phyloP scores from a whole-genome alignment of 768 basidiomycete genomes.

The Grammothele lineata region DNA sequence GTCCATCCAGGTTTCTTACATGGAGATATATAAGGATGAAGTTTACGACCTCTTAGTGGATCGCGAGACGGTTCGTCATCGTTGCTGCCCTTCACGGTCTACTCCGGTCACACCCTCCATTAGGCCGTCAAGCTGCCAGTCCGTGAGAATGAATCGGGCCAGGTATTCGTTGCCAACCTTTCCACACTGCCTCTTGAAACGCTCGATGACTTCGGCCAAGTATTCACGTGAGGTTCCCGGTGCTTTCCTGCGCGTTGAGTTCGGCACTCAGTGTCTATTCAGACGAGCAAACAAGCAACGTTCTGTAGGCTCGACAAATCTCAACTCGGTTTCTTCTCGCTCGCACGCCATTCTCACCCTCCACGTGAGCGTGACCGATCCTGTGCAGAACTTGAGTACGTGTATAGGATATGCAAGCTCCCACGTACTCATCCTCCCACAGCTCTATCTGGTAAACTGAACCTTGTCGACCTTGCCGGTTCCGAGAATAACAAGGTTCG shows the following conservation, averaged over 20 bases:
- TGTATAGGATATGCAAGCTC: neutral
- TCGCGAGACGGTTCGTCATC: constrained; percentile 53
- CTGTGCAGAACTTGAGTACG: constrained; percentile 50
- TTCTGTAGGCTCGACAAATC: constrained; percentile 80
- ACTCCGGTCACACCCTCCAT: neutral
- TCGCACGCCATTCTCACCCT: constrained; percentile 86
- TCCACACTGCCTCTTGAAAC: constrained; percentile 34
- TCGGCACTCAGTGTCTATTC: neutral
- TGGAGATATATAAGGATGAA: constrained; percentile 92
- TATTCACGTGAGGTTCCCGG: constrained; percentile 39
- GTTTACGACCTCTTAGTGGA: constrained; percentile 81
- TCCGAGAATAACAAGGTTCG: constrained; percentile 85
- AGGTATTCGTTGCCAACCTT: constrained; percentile 54
- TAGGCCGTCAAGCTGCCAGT: constrained; percentile 52
- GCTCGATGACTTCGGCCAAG: constrained; percentile 41
- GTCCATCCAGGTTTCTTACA: constrained; percentile 60
- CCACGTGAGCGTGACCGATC: constrained; percentile 55
- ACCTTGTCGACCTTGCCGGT: constrained; percentile 86
- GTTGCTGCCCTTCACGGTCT: neutral
- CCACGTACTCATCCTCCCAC: neutral
- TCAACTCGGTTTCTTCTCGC: constrained; percentile 82
- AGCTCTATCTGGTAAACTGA: constrained; percentile 76
- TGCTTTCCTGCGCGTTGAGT: neutral
- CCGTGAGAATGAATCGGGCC: constrained; percentile 46
- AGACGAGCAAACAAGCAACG: constrained; percentile 74